Conservation (phyloP, 495 filamentous ascomycete genomes). For the Tuber umbilicatum region DNA sequence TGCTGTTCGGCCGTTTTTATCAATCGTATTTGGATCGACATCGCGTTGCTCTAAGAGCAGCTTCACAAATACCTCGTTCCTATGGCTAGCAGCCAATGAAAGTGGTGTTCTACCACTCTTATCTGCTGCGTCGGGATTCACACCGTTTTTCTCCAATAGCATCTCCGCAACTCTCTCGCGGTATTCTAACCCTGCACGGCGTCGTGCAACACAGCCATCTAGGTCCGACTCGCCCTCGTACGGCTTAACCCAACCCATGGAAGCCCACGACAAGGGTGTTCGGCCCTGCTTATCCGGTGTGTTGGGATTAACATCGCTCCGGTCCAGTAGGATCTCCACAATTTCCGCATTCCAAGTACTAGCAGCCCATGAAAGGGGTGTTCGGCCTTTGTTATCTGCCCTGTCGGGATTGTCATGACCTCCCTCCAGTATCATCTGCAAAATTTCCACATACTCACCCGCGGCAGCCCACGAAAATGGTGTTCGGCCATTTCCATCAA, state of each 20-base stretch:
- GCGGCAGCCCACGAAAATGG: constrained; percentile 41
- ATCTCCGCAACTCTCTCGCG: constrained; percentile 24
- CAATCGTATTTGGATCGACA: too few relatives aligned
- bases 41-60: too few relatives aligned
- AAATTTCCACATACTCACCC: constrained; percentile 32
- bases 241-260: too few relatives aligned
- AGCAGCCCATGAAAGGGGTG: constrained; percentile 44
- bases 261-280: constrained; percentile 28
- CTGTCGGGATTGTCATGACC: constrained; percentile 14
- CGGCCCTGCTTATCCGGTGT: constrained; percentile 12
- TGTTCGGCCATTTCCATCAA: constrained; percentile 25
- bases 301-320: constrained; percentile 14
- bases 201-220: too few relatives aligned
- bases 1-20: too few relatives aligned
- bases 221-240: too few relatives aligned
- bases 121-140: constrained; percentile 18
- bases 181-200: too few relatives aligned
- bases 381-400: constrained; percentile 37
- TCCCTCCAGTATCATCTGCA: constrained; percentile 32
- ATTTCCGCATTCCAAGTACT: constrained; percentile 43
- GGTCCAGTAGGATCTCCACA: constrained; percentile 23
- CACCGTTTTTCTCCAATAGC: constrained; percentile 28
- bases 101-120: constrained; percentile 34
- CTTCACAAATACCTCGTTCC: too few relatives aligned
- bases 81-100: too few relatives aligned